phyloP scores from a whole-genome alignment of 176 grass and related monocot genomes.

The Ensete ventricosum region DNA sequence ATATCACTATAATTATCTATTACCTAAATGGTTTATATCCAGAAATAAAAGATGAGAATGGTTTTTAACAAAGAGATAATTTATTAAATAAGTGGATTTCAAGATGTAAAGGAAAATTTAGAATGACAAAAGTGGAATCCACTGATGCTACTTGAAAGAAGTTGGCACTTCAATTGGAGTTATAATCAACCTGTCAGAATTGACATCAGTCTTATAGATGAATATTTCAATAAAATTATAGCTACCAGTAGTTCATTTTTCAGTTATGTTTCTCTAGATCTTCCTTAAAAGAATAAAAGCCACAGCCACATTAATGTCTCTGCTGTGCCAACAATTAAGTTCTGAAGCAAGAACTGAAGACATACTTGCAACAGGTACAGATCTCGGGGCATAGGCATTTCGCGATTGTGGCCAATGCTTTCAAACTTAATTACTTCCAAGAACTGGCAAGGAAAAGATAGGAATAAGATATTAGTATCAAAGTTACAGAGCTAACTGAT shows the following conservation, averaged over 20 bases:
- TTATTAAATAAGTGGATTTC: not conserved
- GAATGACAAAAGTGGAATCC: not conserved
- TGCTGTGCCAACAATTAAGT: not conserved
- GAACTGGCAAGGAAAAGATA: conserved; percentile 6
- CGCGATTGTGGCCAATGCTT: conserved; percentile 3
- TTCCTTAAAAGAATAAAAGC: not conserved
- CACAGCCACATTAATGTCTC: conserved; percentile 27
- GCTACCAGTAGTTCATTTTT: not conserved
- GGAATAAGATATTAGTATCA: not conserved
- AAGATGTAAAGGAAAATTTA: not conserved
- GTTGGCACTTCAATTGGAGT: not conserved
- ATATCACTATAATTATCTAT: not conserved
- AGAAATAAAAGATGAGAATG: not conserved
- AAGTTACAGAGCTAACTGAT: not conserved
- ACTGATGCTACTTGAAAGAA: too few relatives aligned
- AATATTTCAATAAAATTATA: not conserved
- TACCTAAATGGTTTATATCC: not conserved
- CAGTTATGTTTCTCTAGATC: not conserved
- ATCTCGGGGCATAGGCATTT: conserved; percentile 7
- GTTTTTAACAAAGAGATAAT: not conserved
- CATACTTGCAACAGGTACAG: conserved; percentile 22
- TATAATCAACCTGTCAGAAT: not conserved
- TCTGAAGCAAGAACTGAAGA: not conserved
- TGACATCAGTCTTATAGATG: not conserved
- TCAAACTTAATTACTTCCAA: conserved; percentile 26